Evolutionary conservation across 176 grass and related monocot species (phyloP).

Genomic region (Juncus inflexus): DNA sequence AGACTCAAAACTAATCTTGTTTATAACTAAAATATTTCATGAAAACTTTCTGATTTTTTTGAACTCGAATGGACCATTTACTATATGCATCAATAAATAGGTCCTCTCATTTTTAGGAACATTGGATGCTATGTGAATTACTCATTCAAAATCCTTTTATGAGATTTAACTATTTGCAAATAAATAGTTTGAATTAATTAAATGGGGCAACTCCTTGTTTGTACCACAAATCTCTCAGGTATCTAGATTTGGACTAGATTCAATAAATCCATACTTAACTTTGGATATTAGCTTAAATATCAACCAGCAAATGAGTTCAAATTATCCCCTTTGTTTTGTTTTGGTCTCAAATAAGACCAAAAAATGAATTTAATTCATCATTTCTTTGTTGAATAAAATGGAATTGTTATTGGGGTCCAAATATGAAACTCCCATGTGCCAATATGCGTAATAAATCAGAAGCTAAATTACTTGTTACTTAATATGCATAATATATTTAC

Average conservation of each 20-base stretch:
- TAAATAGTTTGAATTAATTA: not conserved
- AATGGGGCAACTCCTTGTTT: not conserved
- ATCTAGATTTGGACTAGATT: slow-evolving; percentile 7
- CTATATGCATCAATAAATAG: no score
- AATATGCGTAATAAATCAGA: no score
- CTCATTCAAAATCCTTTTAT: no score
- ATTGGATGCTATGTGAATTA: no score
- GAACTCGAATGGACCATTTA: no score
- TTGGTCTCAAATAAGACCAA: slow-evolving; percentile 21
- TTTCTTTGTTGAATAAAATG: not conserved
- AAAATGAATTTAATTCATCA: slow-evolving; percentile 24
- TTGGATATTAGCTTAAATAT: slow-evolving; percentile 1
- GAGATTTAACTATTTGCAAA: not conserved
- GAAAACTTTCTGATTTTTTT: no score
- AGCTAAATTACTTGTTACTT: no score
- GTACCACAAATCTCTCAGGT: slow-evolving; percentile 12
- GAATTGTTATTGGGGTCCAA: not conserved
- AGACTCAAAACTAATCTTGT: no score
- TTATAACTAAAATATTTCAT: no score
- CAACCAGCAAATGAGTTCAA: slow-evolving; percentile 2
- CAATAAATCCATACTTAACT: slow-evolving; percentile 20
- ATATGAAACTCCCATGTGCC: no score
- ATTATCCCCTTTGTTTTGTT: not conserved
- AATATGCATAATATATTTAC: no score
- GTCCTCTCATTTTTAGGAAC: no score